Percentiles rank a stretch among this genome's conserved stretches.
Evolutionary conservation across 768 basidiomycete genomes (phyloP).

Genomic region (Pulveroboletus sp.): DNA sequence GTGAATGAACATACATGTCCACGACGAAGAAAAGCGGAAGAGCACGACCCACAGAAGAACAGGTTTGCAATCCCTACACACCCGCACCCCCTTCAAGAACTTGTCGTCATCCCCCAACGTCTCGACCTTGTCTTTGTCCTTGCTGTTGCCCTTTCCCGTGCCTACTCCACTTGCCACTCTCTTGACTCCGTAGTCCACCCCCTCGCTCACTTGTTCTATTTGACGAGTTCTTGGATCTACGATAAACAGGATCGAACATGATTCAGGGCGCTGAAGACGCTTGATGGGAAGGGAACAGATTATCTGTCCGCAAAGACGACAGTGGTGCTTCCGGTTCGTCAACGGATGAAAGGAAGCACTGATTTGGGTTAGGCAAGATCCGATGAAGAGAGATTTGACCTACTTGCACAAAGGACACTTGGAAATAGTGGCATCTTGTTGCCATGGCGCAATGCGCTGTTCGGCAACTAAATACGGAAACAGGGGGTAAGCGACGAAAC

Average conservation of each 20-base stretch:
- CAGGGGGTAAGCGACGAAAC: constrained; percentile 1
- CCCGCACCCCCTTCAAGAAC: constrained; percentile 82
- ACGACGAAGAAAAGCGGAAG: not conserved
- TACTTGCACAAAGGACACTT: constrained; percentile 86
- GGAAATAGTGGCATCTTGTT: constrained; percentile 70
- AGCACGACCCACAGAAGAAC: constrained; percentile 62
- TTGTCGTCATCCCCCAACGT: constrained; percentile 63
- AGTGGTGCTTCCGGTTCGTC: constrained; percentile 94
- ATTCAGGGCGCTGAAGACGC: constrained; percentile 54
- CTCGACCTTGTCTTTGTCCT: constrained; percentile 35
- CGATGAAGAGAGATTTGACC: constrained; percentile 23
- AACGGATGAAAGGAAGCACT: constrained; percentile 80
- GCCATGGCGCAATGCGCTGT: constrained; percentile 93
- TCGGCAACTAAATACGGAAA: constrained; percentile 56
- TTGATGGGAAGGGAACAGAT: constrained; percentile 86
- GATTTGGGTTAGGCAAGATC: constrained; percentile 6
- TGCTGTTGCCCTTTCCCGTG: constrained; percentile 19
- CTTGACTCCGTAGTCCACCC: constrained; percentile 78
- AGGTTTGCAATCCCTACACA: constrained; percentile 80
- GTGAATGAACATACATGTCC: not conserved
- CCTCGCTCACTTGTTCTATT: constrained; percentile 82
- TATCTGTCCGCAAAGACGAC: constrained; percentile 87
- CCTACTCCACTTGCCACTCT: constrained; percentile 32
- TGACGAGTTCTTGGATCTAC: constrained; percentile 72
- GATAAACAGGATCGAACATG: constrained; percentile 80